Percentiles rank a stretch among this genome's conserved stretches.
Evolutionary conservation across 257 asterid species (phyloP).

Genomic region (Capsicum baccatum): DNA sequence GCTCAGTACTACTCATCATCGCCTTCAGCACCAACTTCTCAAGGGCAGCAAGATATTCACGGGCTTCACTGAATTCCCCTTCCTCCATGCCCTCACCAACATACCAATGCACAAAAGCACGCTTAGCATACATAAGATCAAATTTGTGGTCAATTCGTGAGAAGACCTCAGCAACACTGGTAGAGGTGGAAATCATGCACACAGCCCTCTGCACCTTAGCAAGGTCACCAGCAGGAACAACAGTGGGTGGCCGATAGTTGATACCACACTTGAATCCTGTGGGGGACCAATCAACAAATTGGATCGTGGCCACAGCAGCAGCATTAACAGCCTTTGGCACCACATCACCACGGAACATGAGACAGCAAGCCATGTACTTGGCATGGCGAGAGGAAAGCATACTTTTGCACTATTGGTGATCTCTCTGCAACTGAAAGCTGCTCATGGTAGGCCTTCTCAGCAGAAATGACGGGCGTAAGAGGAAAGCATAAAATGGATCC

Average conservation of each 20-base stretch:
- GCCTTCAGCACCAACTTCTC: constrained; percentile 37
- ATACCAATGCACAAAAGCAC: constrained; percentile 36
- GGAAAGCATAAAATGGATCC: constrained; percentile 32
- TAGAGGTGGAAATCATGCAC: constrained; percentile 29
- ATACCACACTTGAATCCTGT: constrained; percentile 34
- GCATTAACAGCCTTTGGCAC: constrained; percentile 35
- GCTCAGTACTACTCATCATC: constrained; percentile 25
- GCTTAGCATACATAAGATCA: constrained; percentile 33
- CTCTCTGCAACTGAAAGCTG: constrained; percentile 28
- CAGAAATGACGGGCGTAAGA: constrained; percentile 33
- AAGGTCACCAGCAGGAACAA: constrained; percentile 33
- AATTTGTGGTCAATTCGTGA: constrained; percentile 35
- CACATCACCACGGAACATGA: constrained; percentile 34
- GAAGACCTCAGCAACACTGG: constrained; percentile 35
- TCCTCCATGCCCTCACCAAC: constrained; percentile 36
- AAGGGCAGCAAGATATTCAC: constrained; percentile 33
- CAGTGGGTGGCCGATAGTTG: constrained; percentile 33
- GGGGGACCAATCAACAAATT: constrained; percentile 4
- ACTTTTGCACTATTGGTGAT: constrained; percentile 27
- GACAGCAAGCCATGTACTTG: constrained; percentile 34
- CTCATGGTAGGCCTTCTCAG: constrained; percentile 30
- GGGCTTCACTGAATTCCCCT: background rate
- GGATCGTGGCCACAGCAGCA: constrained; percentile 26
- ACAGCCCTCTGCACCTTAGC: constrained; percentile 36
- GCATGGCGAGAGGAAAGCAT: constrained; percentile 30